Evolutionary conservation across 768 basidiomycete species (phyloP).

Genomic region (Suillus lakei): DNA sequence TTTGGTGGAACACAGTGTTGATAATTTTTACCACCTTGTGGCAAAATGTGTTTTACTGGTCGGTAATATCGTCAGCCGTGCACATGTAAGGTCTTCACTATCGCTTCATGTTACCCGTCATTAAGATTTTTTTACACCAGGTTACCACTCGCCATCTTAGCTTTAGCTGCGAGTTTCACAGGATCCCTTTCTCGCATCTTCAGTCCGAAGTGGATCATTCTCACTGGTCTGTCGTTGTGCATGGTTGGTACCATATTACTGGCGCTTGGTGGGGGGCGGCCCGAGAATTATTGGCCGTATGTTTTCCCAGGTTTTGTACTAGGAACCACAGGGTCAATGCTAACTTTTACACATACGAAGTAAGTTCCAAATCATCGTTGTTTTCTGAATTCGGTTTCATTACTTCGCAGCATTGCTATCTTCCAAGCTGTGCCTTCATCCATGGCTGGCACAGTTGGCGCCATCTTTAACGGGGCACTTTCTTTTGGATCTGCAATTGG

Average conservation of each 20-base stretch:
- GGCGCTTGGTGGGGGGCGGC: conserved; percentile 44
- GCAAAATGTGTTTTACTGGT: conserved; percentile 49
- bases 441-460: conserved; percentile 57
- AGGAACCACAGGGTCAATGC: conserved; percentile 50
- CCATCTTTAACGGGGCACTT: conserved; percentile 57
- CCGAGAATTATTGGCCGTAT: conserved; percentile 49
- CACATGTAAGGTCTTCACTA: conserved; percentile 39
- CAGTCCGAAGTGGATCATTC: conserved; percentile 49
- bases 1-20: conserved; percentile 45
- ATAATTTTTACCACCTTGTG: conserved; percentile 41
- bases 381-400: conserved; percentile 8
- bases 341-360: conserved; percentile 53
- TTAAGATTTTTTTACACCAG: conserved; percentile 21
- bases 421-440: conserved; percentile 50
- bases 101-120: conserved; percentile 10
- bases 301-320: conserved; percentile 55
- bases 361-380: conserved; percentile 27
- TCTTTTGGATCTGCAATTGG: conserved; percentile 58
- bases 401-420: conserved; percentile 48
- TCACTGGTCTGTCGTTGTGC: conserved; percentile 44
- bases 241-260: conserved; percentile 47
- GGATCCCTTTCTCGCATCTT: conserved; percentile 42
- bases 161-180: conserved; percentile 42
- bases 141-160: conserved; percentile 46
- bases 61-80: conserved; percentile 40